phyloP scores from a whole-genome alignment of 2,329 filamentous ascomycete species.

The Hymenoscyphus linearis region DNA sequence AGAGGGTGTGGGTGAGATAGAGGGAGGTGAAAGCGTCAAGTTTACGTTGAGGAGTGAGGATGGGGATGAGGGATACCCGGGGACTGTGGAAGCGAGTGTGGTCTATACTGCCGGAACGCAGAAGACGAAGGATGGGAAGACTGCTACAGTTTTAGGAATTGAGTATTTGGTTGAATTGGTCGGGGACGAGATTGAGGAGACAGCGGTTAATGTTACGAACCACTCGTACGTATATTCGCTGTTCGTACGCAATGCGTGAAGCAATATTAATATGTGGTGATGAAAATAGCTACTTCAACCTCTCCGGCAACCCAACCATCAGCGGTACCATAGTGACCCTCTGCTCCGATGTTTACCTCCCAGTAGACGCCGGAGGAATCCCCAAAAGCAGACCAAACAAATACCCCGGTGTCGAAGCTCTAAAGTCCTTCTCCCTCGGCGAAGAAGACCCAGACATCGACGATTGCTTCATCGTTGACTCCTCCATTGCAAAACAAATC shows the following conservation, averaged over 20 bases:
- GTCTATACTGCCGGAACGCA: slow-evolving; percentile 74
- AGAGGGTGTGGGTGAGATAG: slow-evolving; percentile 48
- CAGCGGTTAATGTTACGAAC: slow-evolving; percentile 88
- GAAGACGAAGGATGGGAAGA: slow-evolving; percentile 49
- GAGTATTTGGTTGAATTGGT: slow-evolving; percentile 87
- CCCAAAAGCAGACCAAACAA: slow-evolving; percentile 60
- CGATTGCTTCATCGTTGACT: slow-evolving; percentile 75
- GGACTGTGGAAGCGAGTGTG: slow-evolving; percentile 71
- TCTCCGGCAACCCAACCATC: slow-evolving; percentile 50
- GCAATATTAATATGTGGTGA: neutral
- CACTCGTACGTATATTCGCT: slow-evolving; percentile 60
- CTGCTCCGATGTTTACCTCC: slow-evolving; percentile 60
- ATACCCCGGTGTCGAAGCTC: slow-evolving; percentile 59
- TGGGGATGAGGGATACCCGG: slow-evolving; percentile 86
- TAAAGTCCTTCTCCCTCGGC: slow-evolving; percentile 68
- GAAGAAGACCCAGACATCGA: slow-evolving; percentile 67
- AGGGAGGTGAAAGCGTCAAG: slow-evolving; percentile 60
- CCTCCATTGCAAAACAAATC: slow-evolving; percentile 34
- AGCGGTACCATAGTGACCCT: slow-evolving; percentile 57
- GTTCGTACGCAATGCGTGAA: neutral
- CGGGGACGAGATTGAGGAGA: slow-evolving; percentile 67
- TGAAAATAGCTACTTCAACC: slow-evolving; percentile 56
- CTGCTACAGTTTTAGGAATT: slow-evolving; percentile 69
- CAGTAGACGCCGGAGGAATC: slow-evolving; percentile 67
- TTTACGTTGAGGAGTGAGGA: slow-evolving; percentile 67